Percentiles rank a stretch among this genome's conserved stretches.
Evolutionary conservation across 1,139 yeast species (phyloP).

Genomic region (Taphrina wiesneri): DNA sequence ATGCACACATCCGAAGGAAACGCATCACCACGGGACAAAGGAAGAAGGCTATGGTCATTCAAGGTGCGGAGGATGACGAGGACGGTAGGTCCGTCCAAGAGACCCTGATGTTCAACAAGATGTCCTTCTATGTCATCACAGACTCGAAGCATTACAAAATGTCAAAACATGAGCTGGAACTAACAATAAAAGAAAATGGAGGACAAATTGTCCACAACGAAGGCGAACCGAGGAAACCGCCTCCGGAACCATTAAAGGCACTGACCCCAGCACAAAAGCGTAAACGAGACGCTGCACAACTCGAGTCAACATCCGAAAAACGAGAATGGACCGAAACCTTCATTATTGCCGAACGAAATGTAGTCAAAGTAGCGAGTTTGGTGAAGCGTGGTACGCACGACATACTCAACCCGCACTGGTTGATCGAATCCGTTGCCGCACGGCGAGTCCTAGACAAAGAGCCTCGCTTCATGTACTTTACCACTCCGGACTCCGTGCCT

Average conservation of each 20-base stretch:
- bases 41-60: conserved; percentile 7
- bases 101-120: conserved; percentile 41
- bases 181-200: conserved; percentile 48
- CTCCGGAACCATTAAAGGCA: neutral
- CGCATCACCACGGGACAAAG: neutral
- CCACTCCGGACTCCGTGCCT: conserved; percentile 43
- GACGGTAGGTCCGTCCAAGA: neutral
- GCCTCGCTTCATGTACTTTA: conserved; percentile 56
- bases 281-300: neutral
- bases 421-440: conserved; percentile 61
- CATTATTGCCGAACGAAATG: conserved; percentile 54
- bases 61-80: conserved; percentile 11
- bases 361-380: conserved; percentile 53
- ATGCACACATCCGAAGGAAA: conserved; percentile 26
- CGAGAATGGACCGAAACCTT: conserved; percentile 38
- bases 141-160: conserved; percentile 45
- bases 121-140: conserved; percentile 41
- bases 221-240: conserved; percentile 37
- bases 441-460: conserved; percentile 57
- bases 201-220: conserved; percentile 41
- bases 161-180: conserved; percentile 48
- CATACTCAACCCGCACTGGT: conserved; percentile 69
- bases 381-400: conserved; percentile 54
- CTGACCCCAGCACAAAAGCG: neutral
- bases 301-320: neutral